phyloP scores from a whole-genome alignment of 768 basidiomycete genomes.

The Lepiota brunneoincarnata region DNA sequence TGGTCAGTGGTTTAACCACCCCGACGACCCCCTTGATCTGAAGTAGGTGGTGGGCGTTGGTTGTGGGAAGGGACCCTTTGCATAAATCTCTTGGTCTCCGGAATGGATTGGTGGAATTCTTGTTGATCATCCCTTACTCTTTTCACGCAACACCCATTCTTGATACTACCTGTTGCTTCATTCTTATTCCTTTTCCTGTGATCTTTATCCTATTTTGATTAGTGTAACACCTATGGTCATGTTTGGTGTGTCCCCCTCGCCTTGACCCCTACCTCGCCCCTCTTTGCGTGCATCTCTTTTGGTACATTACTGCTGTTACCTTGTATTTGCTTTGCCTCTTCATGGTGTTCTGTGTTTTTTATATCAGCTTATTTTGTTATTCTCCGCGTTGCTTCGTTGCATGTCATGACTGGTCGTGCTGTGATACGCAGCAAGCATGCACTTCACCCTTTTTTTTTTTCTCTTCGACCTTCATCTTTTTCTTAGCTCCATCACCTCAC shows the following conservation, averaged over 20 bases:
- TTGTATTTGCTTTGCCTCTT: conserved; percentile 4
- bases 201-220: conserved; percentile 14
- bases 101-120: conserved; percentile 11
- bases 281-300: not conserved
- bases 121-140: not conserved
- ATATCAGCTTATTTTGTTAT: conserved; percentile 9
- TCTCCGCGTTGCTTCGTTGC: not conserved
- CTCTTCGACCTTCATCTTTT: not conserved
- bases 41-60: conserved; percentile 21
- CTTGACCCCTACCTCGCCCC: not conserved
- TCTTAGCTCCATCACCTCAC: not conserved
- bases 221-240: conserved; percentile 11
- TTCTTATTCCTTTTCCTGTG: conserved; percentile 6
- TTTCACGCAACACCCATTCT: conserved; percentile 8
- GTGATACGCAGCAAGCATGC: conserved; percentile 4
- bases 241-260: not conserved
- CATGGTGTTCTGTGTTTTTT: conserved; percentile 3
- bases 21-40: conserved; percentile 43
- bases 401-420: conserved; percentile 1
- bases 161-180: conserved; percentile 6
- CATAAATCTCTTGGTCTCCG: conserved; percentile 6
- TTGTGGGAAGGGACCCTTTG: conserved; percentile 1
- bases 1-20: conserved; percentile 68
- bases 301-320: not conserved
- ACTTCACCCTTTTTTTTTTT: conserved; percentile 2